Evolutionary conservation across 495 filamentous ascomycete species (phyloP), one percentile per base, ranked within the genome.

Genomic region (Daldinia vernicosa): DNA sequence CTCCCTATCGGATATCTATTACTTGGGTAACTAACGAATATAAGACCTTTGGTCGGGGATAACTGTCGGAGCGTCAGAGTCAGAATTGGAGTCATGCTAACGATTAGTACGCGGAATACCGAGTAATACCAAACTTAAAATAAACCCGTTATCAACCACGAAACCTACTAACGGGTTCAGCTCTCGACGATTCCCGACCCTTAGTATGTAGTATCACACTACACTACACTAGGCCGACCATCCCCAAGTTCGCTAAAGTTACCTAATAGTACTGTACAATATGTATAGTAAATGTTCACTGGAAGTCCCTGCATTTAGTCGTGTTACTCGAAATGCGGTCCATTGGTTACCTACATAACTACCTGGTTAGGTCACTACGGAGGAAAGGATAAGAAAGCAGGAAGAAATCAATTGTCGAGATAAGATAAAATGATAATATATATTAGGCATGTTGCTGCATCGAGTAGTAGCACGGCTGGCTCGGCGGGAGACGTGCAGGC

Each of bases 151-250:
- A 60, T 33, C 39, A 35, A 55, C 35, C 26, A 50, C 64, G 39
- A 65, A 64, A 64, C 54, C 8, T 32, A 63, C 54, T 64, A 72
- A 39, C 7, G 7, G 47, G 14, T 40, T 64, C 63, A 64, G 63
- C 53, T 47, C 39, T 50, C 33, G 43, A 61, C 30, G 28, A 30
- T 32, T 54, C 39, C 40, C 17, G 5, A 30, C 17, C 24, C 17
- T 19, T 56, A 30, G 35, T 11, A 15, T n/a, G n/a, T n/a, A n/a
- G n/a, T n/a, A n/a, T n/a, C n/a, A 6, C 24, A 27, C 9, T 26
- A 30, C 56, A 65, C 54, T 33, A 30, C 37, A 12, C 26, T 45
- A 40, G 24, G 35, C 6, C 1, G 17, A 17, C 15, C 4, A 27
- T 45, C 26, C 43, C n/a, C 14, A 6, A 28, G n/a, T 60, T 28